Conservation (phyloP, 306 rosid species). For the Trifolium repens region DNA sequence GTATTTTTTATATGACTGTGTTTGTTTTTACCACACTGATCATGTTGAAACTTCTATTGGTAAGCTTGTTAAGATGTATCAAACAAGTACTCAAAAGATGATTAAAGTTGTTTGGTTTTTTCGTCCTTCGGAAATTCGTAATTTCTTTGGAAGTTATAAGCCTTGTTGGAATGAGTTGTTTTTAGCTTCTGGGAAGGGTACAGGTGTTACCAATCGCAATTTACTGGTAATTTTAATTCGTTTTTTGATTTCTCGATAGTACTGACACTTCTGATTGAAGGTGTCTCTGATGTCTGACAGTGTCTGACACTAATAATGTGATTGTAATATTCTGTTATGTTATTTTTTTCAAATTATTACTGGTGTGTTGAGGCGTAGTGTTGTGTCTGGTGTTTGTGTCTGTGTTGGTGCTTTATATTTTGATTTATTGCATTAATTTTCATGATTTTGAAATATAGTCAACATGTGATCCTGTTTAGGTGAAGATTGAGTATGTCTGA, state of each 20-base stretch:
- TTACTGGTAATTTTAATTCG: constrained; percentile 48
- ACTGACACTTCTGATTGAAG: background rate
- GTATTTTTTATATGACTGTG: constrained; percentile 61
- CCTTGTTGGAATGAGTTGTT: constrained; percentile 71
- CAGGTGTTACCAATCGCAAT: constrained; percentile 54
- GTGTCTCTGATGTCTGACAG: background rate
- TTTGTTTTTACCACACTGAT: constrained; percentile 37
- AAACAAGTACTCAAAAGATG: constrained; percentile 49
- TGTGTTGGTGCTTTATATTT: too few relatives aligned
- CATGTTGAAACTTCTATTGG: constrained; percentile 55
- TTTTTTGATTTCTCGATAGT: background rate
- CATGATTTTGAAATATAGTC: background rate
- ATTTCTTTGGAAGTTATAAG: constrained; percentile 38
- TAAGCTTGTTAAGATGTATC: constrained; percentile 57
- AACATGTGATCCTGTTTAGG: background rate
- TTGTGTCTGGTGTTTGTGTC: background rate
- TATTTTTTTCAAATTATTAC: too few relatives aligned
- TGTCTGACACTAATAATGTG: background rate
- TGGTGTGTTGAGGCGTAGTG: background rate
- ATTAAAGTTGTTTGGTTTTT: constrained; percentile 58
- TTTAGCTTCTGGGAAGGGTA: constrained; percentile 64
- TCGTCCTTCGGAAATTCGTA: constrained; percentile 59
- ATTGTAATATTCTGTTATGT: too few relatives aligned
- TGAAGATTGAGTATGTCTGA: constrained; percentile 17
- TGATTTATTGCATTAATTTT: background rate